These are phyloP conservation scores for Rhizopus sp. DNA, from an alignment of 371 early-diverging fungal genomes.

Conservation along the genomic window DNA sequence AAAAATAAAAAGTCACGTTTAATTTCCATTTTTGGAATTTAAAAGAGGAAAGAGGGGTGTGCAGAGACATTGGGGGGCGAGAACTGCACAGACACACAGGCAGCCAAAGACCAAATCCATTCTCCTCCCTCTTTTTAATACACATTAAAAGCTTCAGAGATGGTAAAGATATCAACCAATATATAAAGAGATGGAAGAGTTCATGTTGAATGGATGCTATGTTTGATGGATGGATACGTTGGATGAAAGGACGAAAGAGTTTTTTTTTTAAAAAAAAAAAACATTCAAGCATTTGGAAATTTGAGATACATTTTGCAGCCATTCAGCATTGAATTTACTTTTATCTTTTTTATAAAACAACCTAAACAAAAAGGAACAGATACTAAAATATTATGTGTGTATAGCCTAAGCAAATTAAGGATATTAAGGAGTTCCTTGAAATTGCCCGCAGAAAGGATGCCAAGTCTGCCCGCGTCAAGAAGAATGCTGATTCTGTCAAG, in stretches of 20 bases:
- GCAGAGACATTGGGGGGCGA: neutral
- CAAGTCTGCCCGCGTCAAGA: constrained; percentile 94
- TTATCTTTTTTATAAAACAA: neutral
- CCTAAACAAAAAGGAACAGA: neutral
- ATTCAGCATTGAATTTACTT: neutral
- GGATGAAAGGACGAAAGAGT: constrained; percentile 15
- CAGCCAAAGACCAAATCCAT: neutral
- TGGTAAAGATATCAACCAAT: constrained; percentile 12
- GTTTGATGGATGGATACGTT: neutral
- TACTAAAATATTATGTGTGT: neutral
- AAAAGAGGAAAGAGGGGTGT: neutral
- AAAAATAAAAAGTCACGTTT: neutral
- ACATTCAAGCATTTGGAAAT: neutral
- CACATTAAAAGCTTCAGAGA: constrained; percentile 24
- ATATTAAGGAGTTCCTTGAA: constrained; percentile 98
- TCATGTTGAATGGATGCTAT: neutral
- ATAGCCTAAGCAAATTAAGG: constrained; percentile 96
- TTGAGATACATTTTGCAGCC: neutral
- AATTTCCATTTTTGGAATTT: neutral
- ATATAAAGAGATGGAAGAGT: neutral
- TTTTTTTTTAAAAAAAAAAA: constrained; percentile 3
- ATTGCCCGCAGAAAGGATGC: constrained; percentile 97
- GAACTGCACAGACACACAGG: neutral
- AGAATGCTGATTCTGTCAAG: constrained; percentile 94
- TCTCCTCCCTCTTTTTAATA: constrained; percentile 1